phyloP scores from a whole-genome alignment of 371 early-diverging fungal species.

The Mucor saturninus region DNA sequence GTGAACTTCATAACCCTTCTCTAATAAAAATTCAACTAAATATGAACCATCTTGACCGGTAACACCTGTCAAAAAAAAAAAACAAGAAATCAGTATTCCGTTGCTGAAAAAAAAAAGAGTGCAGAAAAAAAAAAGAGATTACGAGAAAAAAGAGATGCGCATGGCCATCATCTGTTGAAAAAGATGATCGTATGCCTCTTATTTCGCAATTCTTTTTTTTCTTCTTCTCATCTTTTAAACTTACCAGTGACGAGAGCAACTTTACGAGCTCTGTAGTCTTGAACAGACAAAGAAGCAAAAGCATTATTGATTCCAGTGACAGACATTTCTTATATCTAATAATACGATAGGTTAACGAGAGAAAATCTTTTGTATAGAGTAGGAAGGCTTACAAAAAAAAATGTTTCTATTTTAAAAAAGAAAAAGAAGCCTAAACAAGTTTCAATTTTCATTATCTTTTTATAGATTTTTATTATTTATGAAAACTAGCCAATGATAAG shows the following conservation, averaged over 20 bases:
- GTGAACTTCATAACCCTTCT: constrained; percentile 83
- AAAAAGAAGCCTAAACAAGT: not conserved
- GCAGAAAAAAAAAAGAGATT: not conserved
- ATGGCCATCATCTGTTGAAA: not conserved
- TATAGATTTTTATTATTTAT: constrained; percentile 1
- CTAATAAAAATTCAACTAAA: constrained; percentile 75
- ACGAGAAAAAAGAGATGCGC: not conserved
- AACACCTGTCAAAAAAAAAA: constrained; percentile 54
- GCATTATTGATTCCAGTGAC: constrained; percentile 1
- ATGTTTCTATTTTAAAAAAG: constrained; percentile 1
- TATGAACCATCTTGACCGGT: constrained; percentile 89
- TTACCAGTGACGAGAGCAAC: constrained; percentile 71
- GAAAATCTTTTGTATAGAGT: too few species aligned
- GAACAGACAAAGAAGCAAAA: constrained; percentile 38
- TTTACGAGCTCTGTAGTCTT: constrained; percentile 67
- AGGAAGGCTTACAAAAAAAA: not conserved
- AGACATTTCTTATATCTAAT: not conserved
- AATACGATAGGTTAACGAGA: too few species aligned
- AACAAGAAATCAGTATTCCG: not conserved
- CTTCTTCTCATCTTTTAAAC: not conserved
- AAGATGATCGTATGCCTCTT: not conserved
- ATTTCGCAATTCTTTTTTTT: not conserved
- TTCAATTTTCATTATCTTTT: constrained; percentile 1
- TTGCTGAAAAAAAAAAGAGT: not conserved
- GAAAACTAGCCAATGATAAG: constrained; percentile 8